These are phyloP conservation scores for Fusarium sp. DNA, from an alignment of 2,329 filamentous ascomycete genomes.

Conservation along the genomic window DNA sequence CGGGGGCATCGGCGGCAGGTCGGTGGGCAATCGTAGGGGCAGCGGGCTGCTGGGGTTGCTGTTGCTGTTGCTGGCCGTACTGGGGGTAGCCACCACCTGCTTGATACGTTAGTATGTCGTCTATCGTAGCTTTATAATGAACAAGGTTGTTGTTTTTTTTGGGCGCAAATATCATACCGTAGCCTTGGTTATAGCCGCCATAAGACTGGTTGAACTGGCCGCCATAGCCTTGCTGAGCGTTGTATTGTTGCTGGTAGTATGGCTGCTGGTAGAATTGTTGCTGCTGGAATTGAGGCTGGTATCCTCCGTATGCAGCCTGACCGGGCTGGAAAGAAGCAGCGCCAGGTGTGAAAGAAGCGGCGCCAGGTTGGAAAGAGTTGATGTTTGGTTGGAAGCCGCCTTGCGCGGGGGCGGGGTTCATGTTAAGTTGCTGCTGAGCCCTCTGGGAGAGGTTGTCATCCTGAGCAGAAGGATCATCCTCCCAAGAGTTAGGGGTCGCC, in stretches of 20 bases:
- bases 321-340: conserved; percentile 78
- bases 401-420: conserved; percentile 66
- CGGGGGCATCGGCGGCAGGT: conserved; percentile 50
- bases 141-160: conserved; percentile 10
- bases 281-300: conserved; percentile 64
- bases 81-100: conserved; percentile 64
- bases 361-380: conserved; percentile 78
- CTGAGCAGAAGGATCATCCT: conserved; percentile 84
- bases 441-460: conserved; percentile 83
- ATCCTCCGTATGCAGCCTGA: conserved; percentile 70
- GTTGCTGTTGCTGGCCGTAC: conserved; percentile 58
- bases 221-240: conserved; percentile 60
- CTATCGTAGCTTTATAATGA: conserved; percentile 1
- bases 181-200: conserved; percentile 62
- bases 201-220: conserved; percentile 65
- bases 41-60: conserved; percentile 52
- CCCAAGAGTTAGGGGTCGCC: conserved; percentile 95
- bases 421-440: conserved; percentile 78
- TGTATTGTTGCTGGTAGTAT: conserved; percentile 70
- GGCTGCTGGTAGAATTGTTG: conserved; percentile 63
- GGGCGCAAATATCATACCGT: conserved; percentile 46
- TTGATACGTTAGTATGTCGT: conserved; percentile 29
- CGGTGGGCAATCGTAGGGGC: conserved; percentile 41
- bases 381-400: conserved; percentile 64
- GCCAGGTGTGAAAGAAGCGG: conserved; percentile 76